Percentiles rank a stretch among this genome's conserved stretches.
phyloP scores from a whole-genome alignment of 192 early-diverging fungal species.

The Rhizophagus sp. region DNA sequence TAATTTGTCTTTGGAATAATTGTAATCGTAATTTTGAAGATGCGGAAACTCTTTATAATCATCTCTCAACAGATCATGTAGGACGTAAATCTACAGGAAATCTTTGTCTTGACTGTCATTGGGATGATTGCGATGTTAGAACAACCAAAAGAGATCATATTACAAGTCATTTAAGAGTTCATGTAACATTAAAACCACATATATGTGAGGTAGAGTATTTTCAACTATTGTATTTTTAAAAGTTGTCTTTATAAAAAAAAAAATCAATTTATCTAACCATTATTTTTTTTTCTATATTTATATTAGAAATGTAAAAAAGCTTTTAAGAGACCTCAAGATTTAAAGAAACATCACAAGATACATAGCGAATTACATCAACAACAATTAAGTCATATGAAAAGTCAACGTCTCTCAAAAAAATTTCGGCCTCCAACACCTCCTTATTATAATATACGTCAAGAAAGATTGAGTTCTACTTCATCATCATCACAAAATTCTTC shows the following conservation, averaged over 20 bases:
- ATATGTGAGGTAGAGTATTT: slow-evolving; percentile 62
- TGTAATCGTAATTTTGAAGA: slow-evolving; percentile 63
- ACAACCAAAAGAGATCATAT: slow-evolving; percentile 93
- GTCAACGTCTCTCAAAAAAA: not conserved
- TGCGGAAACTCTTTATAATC: slow-evolving; percentile 81
- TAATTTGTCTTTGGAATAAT: slow-evolving; percentile 48
- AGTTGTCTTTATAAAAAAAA: too few relatives aligned
- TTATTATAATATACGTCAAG: slow-evolving; percentile 24
- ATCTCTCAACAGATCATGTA: slow-evolving; percentile 87
- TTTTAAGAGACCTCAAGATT: slow-evolving; percentile 93
- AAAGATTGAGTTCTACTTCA: too few relatives aligned
- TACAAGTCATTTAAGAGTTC: slow-evolving; percentile 92
- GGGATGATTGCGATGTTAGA: slow-evolving; percentile 78
- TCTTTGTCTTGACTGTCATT: slow-evolving; percentile 84
- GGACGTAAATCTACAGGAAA: slow-evolving; percentile 88
- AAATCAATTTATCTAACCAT: not conserved
- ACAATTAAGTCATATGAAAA: slow-evolving; percentile 8
- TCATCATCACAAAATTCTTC: too few relatives aligned
- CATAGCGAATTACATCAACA: slow-evolving; percentile 55
- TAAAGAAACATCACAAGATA: slow-evolving; percentile 91
- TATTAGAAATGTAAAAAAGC: slow-evolving; percentile 71
- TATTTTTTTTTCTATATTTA: not conserved
- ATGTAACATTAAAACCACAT: slow-evolving; percentile 91
- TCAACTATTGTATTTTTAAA: not conserved
- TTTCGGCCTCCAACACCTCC: slow-evolving; percentile 32